Percentiles rank a stretch among this genome's conserved stretches.
Evolutionary conservation across 2,329 filamentous ascomycete genomes (phyloP).

Genomic region (Hypoxylon sp.): DNA sequence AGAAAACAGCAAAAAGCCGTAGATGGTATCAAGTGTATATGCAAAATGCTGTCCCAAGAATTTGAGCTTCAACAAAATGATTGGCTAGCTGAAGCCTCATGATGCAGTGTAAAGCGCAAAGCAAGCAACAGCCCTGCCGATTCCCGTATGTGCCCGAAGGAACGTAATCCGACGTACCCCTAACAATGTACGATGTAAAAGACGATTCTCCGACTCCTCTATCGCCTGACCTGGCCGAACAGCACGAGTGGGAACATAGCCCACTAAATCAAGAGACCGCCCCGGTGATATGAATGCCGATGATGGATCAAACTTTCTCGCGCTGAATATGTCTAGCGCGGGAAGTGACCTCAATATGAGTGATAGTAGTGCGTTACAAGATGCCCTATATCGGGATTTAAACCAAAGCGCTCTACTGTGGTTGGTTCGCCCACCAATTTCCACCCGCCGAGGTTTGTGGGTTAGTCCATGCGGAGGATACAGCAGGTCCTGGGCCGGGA

Average conservation of each 20-base stretch:
- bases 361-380: slow-evolving; percentile 6
- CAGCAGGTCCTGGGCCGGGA: slow-evolving; percentile 59
- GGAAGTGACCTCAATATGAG: slow-evolving; percentile 6
- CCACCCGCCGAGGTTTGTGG: slow-evolving; percentile 69
- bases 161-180: slow-evolving; percentile 30
- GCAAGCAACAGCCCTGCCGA: slow-evolving; percentile 19
- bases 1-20: slow-evolving; percentile 25
- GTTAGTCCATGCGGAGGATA: slow-evolving; percentile 62
- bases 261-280: slow-evolving; percentile 26
- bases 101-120: slow-evolving; percentile 20
- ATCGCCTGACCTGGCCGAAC: slow-evolving; percentile 29
- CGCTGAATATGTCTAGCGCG: slow-evolving; percentile 11
- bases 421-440: slow-evolving; percentile 64
- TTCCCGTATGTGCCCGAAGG: slow-evolving; percentile 21
- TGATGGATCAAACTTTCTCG: slow-evolving; percentile 4
- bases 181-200: slow-evolving; percentile 23
- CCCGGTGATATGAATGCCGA: slow-evolving; percentile 17
- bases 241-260: slow-evolving; percentile 23
- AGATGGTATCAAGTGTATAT: slow-evolving; percentile 40
- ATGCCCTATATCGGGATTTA: too few species aligned
- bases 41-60: slow-evolving; percentile 34
- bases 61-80: slow-evolving; percentile 27
- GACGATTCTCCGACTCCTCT: slow-evolving; percentile 35
- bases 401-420: too few species aligned
- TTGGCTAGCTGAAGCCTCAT: slow-evolving; percentile 16